A percentile compares a stretch with the other conserved stretches of the same genome.
phyloP scores from a whole-genome alignment of 345 rosid genomes.

The Carallia brachiata region DNA sequence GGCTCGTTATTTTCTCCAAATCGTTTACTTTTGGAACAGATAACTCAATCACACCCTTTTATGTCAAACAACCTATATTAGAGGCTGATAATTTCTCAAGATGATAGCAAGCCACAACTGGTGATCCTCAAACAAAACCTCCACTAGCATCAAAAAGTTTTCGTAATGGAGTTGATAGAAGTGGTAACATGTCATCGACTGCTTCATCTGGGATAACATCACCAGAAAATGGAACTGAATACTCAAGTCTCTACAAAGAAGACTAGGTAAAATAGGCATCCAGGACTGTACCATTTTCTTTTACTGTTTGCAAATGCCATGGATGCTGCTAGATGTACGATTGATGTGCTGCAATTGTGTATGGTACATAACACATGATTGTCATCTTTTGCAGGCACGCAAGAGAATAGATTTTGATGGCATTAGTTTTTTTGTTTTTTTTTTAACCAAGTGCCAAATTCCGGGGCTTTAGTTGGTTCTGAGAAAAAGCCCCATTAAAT shows the following conservation, averaged over 20 bases:
- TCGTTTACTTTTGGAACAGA: no score
- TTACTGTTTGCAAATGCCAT: conserved; percentile 17
- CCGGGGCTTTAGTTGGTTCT: conserved; percentile 15
- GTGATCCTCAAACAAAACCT: conserved; percentile 39
- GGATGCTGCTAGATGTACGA: conserved; percentile 14
- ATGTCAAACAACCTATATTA: no score
- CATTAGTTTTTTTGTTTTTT: conserved; percentile 31
- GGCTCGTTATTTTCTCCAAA: no score
- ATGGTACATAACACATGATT: conserved; percentile 18
- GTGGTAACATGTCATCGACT: conserved; percentile 39
- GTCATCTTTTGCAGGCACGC: conserved; percentile 12
- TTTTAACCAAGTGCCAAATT: conserved; percentile 34
- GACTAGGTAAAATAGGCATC: conserved; percentile 37
- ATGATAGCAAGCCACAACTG: conserved; percentile 45
- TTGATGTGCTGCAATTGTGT: conserved; percentile 1
- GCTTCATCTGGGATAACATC: conserved; percentile 48
- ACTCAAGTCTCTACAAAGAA: conserved; percentile 46
- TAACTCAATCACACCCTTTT: no score
- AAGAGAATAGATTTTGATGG: conserved; percentile 35
- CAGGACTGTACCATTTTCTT: not conserved
- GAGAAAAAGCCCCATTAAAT: conserved; percentile 26
- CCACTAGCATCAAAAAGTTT: conserved; percentile 32
- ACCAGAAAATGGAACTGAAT: conserved; percentile 33
- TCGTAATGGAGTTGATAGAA: conserved; percentile 41
- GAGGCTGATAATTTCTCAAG: no score